Evolutionary conservation across 2,329 filamentous ascomycete genomes (phyloP), one percentile per base, ranked within the genome.

Genomic region (Xylariaceae sp.): DNA sequence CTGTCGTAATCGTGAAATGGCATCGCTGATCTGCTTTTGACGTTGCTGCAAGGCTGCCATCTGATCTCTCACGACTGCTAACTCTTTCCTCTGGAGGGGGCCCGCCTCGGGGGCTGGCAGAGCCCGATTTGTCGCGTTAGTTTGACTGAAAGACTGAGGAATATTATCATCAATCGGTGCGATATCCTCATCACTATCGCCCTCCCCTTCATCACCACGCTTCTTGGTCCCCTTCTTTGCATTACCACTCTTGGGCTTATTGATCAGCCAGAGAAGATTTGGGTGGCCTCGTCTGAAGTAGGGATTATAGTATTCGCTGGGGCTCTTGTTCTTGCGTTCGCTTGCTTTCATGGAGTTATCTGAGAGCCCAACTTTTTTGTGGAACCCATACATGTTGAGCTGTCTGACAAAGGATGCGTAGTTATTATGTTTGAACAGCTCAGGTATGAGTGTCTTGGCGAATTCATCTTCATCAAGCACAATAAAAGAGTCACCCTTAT

Each of bases 361-460:
- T 3, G 93, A 96, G 16, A 99, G 82, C 3, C 91, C 91, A 3
- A 95, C 91, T 37, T 91, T 89, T 81, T 99, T 99, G 81, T 99
- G 95, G 68, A 99, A 99, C 72, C 96, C 93, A 75, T 96, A 97
- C 74, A 97, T 97, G 79, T 97, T 97, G 56, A 97, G 79, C 74
- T 97, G 93, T 45, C 93, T 89, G 56, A 97, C 93, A 72, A 97
- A 97, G 76, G 92, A 96, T 28, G 93, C 93, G 78, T 97, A 97
- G 74, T 97, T 97, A 83, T 92, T 96, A 77, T 98, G 95, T 76
- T 99, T 99, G 82, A 99, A 99, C 70, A 98, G 92, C 73, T 98
- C 97, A 2, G 95, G 95, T 14, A 99, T 85, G 67, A 99, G 96
- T 34, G 91, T 90, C 74, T 97, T 96, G 19, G 95, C 98, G 71